phyloP scores from a whole-genome alignment of 257 asterid genomes.

The Solanum sitiens region DNA sequence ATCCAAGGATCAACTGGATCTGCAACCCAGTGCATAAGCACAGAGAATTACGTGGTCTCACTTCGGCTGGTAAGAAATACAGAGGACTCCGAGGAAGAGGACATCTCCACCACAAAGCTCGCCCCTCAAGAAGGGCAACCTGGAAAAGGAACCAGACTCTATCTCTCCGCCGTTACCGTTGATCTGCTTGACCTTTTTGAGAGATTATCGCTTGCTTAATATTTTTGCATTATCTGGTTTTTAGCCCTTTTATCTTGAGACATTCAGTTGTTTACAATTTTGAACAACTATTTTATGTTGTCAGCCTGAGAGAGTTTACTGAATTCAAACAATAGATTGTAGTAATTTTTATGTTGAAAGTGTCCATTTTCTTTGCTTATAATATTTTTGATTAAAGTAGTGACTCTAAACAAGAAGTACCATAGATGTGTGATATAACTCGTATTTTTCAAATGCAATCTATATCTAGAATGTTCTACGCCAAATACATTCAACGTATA shows the following conservation, averaged over 20 bases:
- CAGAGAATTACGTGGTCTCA: background rate
- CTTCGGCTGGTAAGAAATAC: background rate
- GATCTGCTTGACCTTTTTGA: background rate
- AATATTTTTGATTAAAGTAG: background rate
- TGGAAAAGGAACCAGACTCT: background rate
- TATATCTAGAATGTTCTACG: background rate
- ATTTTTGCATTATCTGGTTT: background rate
- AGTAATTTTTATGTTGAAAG: background rate
- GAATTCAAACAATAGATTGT: background rate
- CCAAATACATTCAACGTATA: background rate
- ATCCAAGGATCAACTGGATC: background rate
- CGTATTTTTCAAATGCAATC: too few relatives aligned
- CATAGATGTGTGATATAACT: background rate
- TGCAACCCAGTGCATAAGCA: background rate
- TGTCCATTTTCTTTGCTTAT: background rate
- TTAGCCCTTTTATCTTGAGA: background rate
- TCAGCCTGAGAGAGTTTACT: background rate
- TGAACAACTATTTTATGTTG: background rate
- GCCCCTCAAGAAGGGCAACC: background rate
- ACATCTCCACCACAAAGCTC: background rate
- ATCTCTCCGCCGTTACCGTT: background rate
- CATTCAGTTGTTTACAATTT: background rate
- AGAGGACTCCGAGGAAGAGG: background rate
- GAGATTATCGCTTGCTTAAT: background rate
- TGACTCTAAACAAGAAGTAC: background rate